Percentiles rank a stretch among this genome's conserved stretches.
Evolutionary conservation across 108 stramenopile species (phyloP).

Genomic region (Fragilaria crotonensis): DNA sequence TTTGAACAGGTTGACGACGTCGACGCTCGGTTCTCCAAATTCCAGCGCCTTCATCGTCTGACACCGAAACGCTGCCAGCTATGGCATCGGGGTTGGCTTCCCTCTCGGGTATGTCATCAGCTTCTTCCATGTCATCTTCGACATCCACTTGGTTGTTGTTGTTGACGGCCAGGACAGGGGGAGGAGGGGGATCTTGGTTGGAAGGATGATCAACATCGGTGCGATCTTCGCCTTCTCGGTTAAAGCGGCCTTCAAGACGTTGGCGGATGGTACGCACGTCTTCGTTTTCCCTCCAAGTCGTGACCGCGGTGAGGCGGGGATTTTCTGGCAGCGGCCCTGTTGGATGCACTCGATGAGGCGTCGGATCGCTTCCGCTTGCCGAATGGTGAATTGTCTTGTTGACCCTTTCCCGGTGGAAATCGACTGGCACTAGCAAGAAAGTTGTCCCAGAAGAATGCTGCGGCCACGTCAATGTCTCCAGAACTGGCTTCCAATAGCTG

Average conservation of each 20-base stretch:
- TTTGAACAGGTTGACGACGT: neutral
- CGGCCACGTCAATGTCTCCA: constrained; percentile 61
- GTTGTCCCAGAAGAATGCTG: constrained; percentile 74
- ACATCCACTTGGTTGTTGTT: constrained; percentile 19
- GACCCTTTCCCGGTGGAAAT: too few relatives aligned
- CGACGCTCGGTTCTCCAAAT: neutral
- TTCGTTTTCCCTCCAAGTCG: constrained; percentile 6
- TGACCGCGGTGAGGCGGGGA: neutral
- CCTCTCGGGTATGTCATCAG: constrained; percentile 3
- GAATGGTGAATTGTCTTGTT: too few relatives aligned
- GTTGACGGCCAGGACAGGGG: neutral
- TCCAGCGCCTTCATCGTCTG: constrained; percentile 42
- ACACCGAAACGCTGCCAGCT: constrained; percentile 27
- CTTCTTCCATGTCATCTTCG: constrained; percentile 12
- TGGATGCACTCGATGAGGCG: too few relatives aligned
- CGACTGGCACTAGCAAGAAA: constrained; percentile 33
- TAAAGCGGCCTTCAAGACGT: constrained; percentile 2
- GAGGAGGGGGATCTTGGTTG: neutral
- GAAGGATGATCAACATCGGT: neutral
- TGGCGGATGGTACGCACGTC: constrained; percentile 4
- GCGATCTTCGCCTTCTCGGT: neutral
- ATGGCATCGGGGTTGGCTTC: constrained; percentile 3
- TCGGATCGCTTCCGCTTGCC: too few relatives aligned
- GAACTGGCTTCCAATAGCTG: constrained; percentile 56
- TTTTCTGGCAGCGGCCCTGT: neutral